Percentiles rank a stretch among this genome's conserved stretches.
Evolutionary conservation across 2,329 filamentous ascomycete genomes (phyloP).

Genomic region (Fonsecaea multimorphosa): DNA sequence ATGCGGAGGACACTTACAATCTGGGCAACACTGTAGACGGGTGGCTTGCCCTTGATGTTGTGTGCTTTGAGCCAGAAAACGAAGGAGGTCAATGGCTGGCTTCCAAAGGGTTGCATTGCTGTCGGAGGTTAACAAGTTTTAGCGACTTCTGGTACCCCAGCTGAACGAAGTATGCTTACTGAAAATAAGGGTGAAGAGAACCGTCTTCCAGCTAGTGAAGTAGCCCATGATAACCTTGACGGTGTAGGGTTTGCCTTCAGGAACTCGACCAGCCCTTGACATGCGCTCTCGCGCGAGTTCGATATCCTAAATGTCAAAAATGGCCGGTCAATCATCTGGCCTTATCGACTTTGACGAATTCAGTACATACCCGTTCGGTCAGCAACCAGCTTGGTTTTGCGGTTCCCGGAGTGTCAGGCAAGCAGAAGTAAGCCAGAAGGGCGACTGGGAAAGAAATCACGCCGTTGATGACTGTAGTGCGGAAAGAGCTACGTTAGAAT

Average conservation of each 20-base stretch:
- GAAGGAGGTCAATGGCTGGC: constrained; percentile 26
- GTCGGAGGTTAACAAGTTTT: background rate
- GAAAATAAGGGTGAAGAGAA: constrained; percentile 32
- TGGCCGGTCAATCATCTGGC: background rate
- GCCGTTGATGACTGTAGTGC: constrained; percentile 28
- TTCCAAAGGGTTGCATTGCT: constrained; percentile 29
- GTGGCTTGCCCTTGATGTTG: constrained; percentile 30
- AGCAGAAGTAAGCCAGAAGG: constrained; percentile 28
- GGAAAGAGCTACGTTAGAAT: background rate
- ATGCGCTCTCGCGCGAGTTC: constrained; percentile 28
- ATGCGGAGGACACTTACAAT: constrained; percentile 19
- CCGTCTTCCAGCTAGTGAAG: constrained; percentile 30
- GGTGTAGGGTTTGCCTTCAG: constrained; percentile 30
- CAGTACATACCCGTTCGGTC: constrained; percentile 25
- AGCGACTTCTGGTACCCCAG: background rate
- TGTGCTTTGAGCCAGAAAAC: constrained; percentile 34
- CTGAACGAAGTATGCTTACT: constrained; percentile 18
- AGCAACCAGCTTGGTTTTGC: constrained; percentile 31
- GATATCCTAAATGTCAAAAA: constrained; percentile 20
- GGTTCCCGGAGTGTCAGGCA: constrained; percentile 29
- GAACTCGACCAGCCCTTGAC: constrained; percentile 24
- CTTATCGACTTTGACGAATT: background rate
- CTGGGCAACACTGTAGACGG: constrained; percentile 27
- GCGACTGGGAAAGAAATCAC: constrained; percentile 30
- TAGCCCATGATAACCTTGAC: constrained; percentile 29